Conservation (phyloP, 805 yeast species). For the Wickerhamiella azymoides region DNA sequence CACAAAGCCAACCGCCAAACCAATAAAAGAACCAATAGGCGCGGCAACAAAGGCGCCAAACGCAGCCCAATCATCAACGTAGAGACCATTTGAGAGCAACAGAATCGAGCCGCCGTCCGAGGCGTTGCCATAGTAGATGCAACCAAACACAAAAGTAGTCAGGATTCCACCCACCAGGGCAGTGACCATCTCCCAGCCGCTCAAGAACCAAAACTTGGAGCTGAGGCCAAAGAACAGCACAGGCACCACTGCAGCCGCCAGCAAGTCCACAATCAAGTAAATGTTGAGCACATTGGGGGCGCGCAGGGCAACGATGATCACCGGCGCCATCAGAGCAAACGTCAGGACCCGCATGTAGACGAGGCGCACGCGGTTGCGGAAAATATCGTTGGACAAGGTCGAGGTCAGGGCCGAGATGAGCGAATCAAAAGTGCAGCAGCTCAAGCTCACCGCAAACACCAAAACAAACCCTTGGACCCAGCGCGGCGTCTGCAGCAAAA, state of each 20-base stretch:
- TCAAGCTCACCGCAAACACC: constrained; percentile 56
- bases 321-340: constrained; percentile 68
- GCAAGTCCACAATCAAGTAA: constrained; percentile 79
- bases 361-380: constrained; percentile 63
- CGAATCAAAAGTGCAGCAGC: constrained; percentile 83
- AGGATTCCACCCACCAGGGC: constrained; percentile 77
- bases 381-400: constrained; percentile 76
- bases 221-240: constrained; percentile 67
- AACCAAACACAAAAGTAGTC: constrained; percentile 71
- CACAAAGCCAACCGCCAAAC: constrained; percentile 39
- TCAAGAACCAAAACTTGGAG: constrained; percentile 48
- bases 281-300: constrained; percentile 77
- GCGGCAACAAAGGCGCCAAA: constrained; percentile 89
- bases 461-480: constrained; percentile 80
- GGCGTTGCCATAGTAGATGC: constrained; percentile 54
- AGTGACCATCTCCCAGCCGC: constrained; percentile 66
- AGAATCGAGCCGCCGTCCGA: constrained; percentile 63
- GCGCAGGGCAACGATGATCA: constrained; percentile 67
- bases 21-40: constrained; percentile 60
- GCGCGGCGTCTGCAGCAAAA: constrained; percentile 57
- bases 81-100: constrained; percentile 50
- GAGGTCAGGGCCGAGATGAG: constrained; percentile 81
- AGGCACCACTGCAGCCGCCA: constrained; percentile 79
- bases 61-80: constrained; percentile 76
- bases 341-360: constrained; percentile 58